Base-by-base conservation (phyloP, 345 rosid species). In the Citropsis articulata region DNA sequence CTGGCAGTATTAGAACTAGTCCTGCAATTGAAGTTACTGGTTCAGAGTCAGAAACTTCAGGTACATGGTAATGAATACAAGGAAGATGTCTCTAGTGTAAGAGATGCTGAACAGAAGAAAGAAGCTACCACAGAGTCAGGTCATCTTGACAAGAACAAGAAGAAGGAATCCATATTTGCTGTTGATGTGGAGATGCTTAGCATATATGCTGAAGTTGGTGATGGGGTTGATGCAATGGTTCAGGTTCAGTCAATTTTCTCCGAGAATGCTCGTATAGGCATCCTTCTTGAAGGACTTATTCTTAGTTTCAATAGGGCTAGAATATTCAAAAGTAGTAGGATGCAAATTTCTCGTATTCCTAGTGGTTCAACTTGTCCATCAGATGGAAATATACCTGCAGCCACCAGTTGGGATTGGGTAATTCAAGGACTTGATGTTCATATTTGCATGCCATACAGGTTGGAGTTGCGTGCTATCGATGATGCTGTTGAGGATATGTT, bases 241-340 rank as follows among this genome's bases (percentile, higher is more conserved):
- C 93, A 91, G 86, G 90, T 92, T 81, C 97, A 94, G 28, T 96
- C 99, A 84, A 96, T 96, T 78, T 96, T 96, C 84, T 96, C 99
- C 16, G 99, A 96, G 91, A 92, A 96, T 86, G 97, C 95, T 33
- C 85, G 89, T 68, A 94, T 96, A 79, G 99, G 99, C 53, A 89
- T 96, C 71, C 98, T 96, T 86, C 92, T 96, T 81, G 99, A 96
- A 87, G 99, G 98, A 45, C 85, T 94, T 66, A 79, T 86, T 70
- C 85, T 96, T 68, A 75, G 87, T 83, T 87, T 96, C 45, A 89
- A 90, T 85, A 95, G 98, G 74, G 87, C 92, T 71, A 86, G 91
- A 80, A 78, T 96, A 72, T 82, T 96, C 56, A 90, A 79, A 83
- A 96, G 94, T 84, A 92, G 94, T 77, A 88, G 99, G 86, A 85